Evolutionary conservation across 2,329 filamentous ascomycete species (phyloP).

Genomic region (Geosmithia morbida): DNA sequence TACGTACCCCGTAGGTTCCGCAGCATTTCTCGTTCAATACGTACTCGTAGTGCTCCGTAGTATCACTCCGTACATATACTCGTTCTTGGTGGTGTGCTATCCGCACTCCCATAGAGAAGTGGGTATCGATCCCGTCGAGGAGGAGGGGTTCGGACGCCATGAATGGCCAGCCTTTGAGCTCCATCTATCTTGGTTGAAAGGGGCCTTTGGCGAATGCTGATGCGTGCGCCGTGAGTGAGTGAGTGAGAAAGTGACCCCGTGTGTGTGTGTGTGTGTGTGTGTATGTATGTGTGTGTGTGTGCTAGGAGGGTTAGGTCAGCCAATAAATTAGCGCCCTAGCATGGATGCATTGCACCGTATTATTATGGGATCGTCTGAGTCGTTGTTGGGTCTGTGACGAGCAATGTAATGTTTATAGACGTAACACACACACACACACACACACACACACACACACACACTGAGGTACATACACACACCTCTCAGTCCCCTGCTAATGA

Average conservation of each 20-base stretch:
- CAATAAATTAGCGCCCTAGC: not conserved
- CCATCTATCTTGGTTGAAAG: not conserved
- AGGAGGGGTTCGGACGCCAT: not conserved
- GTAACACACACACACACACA: not conserved
- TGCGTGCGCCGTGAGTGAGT: not conserved
- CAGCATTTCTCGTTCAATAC: too few relatives aligned
- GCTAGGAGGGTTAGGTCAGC: not conserved
- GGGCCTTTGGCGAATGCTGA: not conserved
- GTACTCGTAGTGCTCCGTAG: too few relatives aligned
- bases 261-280: not conserved
- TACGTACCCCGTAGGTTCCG: too few relatives aligned
- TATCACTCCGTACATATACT: too few relatives aligned
- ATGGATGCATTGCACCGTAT: not conserved
- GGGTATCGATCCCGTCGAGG: not conserved
- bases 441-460: not conserved
- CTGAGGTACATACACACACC: not conserved
- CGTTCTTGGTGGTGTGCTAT: too few relatives aligned
- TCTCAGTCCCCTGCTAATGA: too few relatives aligned
- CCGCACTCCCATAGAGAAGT: not conserved
- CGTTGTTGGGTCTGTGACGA: not conserved
- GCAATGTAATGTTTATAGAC: not conserved
- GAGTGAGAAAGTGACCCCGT: not conserved
- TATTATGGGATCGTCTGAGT: not conserved
- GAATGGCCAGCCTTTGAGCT: not conserved
- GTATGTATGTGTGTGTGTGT: not conserved